Evolutionary conservation across 192 early-diverging fungal species (phyloP).

Genomic region (Entomortierella chlamydospora): DNA sequence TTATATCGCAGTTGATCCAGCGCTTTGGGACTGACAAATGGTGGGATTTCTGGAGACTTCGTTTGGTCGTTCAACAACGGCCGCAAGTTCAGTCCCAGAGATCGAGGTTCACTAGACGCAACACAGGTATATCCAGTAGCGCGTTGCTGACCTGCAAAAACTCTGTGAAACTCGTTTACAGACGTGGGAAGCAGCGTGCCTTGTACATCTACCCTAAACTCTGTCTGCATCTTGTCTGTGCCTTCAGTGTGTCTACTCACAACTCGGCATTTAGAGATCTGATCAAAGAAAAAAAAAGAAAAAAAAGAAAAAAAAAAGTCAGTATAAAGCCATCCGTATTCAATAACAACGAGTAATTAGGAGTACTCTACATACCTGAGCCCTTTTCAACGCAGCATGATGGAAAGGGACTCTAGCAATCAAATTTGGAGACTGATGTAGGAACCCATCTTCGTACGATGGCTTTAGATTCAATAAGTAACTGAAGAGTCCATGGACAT

Average conservation of each 20-base stretch:
- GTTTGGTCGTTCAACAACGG: neutral
- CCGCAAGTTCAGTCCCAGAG: slow-evolving; percentile 39
- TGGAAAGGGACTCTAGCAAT: slow-evolving; percentile 32
- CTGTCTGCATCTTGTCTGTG: slow-evolving; percentile 25
- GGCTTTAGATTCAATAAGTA: slow-evolving; percentile 33
- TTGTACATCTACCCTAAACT: slow-evolving; percentile 45
- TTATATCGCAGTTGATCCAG: slow-evolving; percentile 38
- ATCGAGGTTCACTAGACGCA: slow-evolving; percentile 29
- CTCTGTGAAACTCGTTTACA: neutral
- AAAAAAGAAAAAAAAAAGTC: neutral
- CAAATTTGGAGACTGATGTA: slow-evolving; percentile 38
- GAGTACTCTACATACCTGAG: slow-evolving; percentile 10
- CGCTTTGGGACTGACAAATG: slow-evolving; percentile 20
- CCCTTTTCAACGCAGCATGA: slow-evolving; percentile 31
- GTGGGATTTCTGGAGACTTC: neutral
- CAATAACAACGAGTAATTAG: neutral
- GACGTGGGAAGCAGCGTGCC: slow-evolving; percentile 26
- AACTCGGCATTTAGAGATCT: slow-evolving; percentile 39
- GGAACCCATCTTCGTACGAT: slow-evolving; percentile 36
- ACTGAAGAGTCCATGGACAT: slow-evolving; percentile 39
- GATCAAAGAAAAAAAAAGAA: neutral
- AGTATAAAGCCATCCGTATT: neutral
- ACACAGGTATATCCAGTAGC: slow-evolving; percentile 8
- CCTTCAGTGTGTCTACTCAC: slow-evolving; percentile 27
- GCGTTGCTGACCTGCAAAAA: slow-evolving; percentile 17